Percentiles rank a stretch among this genome's conserved stretches.
Evolutionary conservation across 176 grass and related monocot genomes (phyloP).

Genomic region (Pontederia crassipes): DNA sequence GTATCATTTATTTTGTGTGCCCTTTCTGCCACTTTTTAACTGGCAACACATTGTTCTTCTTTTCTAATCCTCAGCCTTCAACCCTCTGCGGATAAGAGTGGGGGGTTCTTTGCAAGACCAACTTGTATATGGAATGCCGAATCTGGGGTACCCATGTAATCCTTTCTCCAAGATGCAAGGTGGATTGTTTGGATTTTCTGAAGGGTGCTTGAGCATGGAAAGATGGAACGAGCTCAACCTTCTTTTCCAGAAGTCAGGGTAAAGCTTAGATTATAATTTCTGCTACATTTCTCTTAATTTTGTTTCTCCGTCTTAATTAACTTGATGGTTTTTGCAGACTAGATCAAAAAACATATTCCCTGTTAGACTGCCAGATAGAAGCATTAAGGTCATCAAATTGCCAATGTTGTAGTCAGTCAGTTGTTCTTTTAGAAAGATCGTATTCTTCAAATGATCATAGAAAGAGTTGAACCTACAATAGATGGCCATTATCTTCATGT

Average conservation of each 20-base stretch:
- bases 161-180: conserved; percentile 41
- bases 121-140: conserved; percentile 56
- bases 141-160: conserved; percentile 5
- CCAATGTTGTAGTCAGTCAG: too few relatives aligned
- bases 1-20: neutral
- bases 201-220: conserved; percentile 82
- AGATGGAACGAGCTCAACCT: conserved; percentile 86
- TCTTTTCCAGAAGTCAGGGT: conserved; percentile 72
- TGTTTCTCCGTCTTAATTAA: neutral
- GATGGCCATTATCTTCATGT: too few relatives aligned
- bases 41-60: neutral
- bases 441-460: too few relatives aligned
- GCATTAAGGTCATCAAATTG: too few relatives aligned
- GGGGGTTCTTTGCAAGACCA: conserved; percentile 77
- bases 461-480: too few relatives aligned
- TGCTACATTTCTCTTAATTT: neutral
- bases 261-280: neutral
- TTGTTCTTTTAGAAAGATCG: too few relatives aligned
- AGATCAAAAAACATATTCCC: neutral
- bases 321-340: neutral
- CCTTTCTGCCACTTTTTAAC: neutral
- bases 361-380: too few relatives aligned
- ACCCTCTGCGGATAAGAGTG: conserved; percentile 54
- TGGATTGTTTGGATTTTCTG: conserved; percentile 91
- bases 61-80: conserved; percentile 35